Base-by-base conservation (phyloP, 2,329 filamentous ascomycete species). In the Aspergillus novofumigatus region DNA sequence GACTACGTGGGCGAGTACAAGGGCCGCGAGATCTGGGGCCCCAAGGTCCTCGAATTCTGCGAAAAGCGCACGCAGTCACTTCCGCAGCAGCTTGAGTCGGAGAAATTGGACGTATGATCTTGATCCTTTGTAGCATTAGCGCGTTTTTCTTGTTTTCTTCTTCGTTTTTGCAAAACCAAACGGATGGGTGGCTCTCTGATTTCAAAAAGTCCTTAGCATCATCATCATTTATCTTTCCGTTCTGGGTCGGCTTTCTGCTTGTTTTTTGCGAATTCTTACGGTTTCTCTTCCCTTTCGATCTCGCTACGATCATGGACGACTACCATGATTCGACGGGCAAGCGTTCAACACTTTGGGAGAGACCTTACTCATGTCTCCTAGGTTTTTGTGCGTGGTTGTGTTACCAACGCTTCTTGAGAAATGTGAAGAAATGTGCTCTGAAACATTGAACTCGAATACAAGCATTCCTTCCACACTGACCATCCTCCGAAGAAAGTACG, bases 1-100 rank as follows among this genome's bases (percentile, higher is more conserved):
- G 72, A 75, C 3, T 73, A 75, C 45, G 74, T 79, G 56, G 71
- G 70, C 17, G 66, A 69, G 47, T 80, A 80, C 57, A 80, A 80
- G 55, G 78, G 78, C 4, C 69, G 70, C 41, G 68, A 71, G 26
- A 66, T 76, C 35, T 80, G 78, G 78, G 78, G 75, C 7, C 62
- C 62, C 2, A 72, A 66, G 20, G 71, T 75, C 4, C 53, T 76
- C 56, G 72, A 74, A 32, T 76, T 69, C 52, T 74, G 73, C 59
- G 65, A 69, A 42, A 64, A 63, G 56, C 68, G 63, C 47, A 56
- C 57, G 49, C 54, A 59, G 3, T 38, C 32, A 38, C 14, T 38
- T 17, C 14, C 32, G 2, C 32, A 17, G 32, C 32, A 38, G 2
- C 14, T 38, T 6, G 32, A 38, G 5, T 28, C 57, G 4, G 56